Conservation (phyloP, 2,329 filamentous ascomycete genomes). For the Botrytis squamosa region DNA sequence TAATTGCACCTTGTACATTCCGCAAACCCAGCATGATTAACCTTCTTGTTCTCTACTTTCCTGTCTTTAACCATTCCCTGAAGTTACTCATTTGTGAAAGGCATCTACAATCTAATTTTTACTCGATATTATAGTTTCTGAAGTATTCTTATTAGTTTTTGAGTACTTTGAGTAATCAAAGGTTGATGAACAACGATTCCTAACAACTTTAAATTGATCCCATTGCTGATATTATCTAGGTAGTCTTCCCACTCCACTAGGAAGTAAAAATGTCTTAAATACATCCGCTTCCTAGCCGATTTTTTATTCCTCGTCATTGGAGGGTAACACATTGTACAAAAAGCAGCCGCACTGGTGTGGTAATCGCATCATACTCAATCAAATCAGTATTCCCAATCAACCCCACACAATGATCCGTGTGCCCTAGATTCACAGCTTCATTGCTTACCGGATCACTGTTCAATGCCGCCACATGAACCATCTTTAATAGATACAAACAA, state of each 20-base stretch:
- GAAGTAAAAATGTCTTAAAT: background rate
- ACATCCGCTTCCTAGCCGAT: background rate
- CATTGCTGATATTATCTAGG: background rate
- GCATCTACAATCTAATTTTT: background rate
- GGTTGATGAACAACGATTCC: background rate
- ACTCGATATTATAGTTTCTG: background rate
- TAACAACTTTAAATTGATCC: background rate
- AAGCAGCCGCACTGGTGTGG: background rate
- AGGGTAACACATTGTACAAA: slow-evolving; percentile 4
- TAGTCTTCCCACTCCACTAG: background rate
- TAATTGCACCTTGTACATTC: background rate
- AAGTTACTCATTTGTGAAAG: background rate
- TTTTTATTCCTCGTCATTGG: background rate
- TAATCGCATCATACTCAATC: background rate
- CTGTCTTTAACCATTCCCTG: background rate
- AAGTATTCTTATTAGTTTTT: background rate
- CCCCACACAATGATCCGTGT: slow-evolving; percentile 4
- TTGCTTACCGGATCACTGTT: background rate
- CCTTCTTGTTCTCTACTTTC: background rate
- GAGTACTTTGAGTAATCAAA: background rate
- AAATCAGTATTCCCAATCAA: background rate
- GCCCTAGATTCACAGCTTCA: background rate
- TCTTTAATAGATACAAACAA: slow-evolving; percentile 7
- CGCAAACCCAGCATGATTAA: background rate
- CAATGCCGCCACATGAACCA: slow-evolving; percentile 1